phyloP scores from a whole-genome alignment of 208 protist genomes.

The Hexamita inflata region DNA sequence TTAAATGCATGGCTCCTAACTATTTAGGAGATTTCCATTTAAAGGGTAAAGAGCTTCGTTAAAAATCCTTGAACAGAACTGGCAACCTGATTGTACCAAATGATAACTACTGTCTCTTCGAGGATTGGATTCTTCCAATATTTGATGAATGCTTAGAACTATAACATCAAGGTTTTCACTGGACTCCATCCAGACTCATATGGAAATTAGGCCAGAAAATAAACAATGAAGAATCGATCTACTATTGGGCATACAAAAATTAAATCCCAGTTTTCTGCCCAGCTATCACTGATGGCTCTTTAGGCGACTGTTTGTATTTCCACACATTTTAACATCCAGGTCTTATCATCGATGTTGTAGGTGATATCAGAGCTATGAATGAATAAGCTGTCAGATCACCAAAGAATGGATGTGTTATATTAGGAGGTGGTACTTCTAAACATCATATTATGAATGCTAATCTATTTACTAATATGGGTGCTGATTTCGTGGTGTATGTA shows the following conservation, averaged over 20 bases:
- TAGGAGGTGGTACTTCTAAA: slow-evolving; percentile 89
- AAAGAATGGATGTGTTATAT: slow-evolving; percentile 86
- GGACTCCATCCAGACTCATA: slow-evolving; percentile 86
- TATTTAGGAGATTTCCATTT: slow-evolving; percentile 44
- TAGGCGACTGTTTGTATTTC: slow-evolving; percentile 99
- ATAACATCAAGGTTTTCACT: slow-evolving; percentile 49
- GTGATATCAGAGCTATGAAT: slow-evolving; percentile 86
- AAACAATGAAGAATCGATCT: slow-evolving; percentile 71
- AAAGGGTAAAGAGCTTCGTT: slow-evolving; percentile 30
- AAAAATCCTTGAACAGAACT: slow-evolving; percentile 82
- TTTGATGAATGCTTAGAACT: slow-evolving; percentile 77
- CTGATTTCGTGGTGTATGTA: slow-evolving; percentile 84
- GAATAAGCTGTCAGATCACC: slow-evolving; percentile 68
- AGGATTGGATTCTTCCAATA: slow-evolving; percentile 95
- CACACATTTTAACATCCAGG: slow-evolving; percentile 85
- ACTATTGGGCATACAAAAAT: slow-evolving; percentile 92
- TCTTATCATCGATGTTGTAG: slow-evolving; percentile 77
- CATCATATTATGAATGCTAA: slow-evolving; percentile 98
- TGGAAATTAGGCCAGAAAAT: slow-evolving; percentile 77
- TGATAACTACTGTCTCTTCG: slow-evolving; percentile 96
- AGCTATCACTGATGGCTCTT: slow-evolving; percentile 85
- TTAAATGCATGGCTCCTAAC: slow-evolving; percentile 65
- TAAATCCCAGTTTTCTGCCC: slow-evolving; percentile 95
- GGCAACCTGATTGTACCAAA: slow-evolving; percentile 98
- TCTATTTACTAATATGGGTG: slow-evolving; percentile 89